Conservation (phyloP, 2,329 filamentous ascomycete genomes). For the Pseudophaeomoniella oleicola region DNA sequence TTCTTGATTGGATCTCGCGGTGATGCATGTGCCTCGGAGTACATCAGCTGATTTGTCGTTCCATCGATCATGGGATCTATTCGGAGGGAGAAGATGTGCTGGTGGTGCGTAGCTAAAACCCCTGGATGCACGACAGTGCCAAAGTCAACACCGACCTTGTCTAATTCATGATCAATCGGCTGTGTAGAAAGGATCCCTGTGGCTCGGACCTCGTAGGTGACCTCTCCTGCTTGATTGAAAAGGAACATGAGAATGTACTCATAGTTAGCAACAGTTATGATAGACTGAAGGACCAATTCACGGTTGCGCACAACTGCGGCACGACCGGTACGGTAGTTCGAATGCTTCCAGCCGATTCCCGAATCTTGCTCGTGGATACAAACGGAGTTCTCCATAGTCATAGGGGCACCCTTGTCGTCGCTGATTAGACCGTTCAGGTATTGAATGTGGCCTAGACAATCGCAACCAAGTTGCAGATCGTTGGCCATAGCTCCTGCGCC, state of each 20-base stretch:
- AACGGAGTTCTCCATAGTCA: conserved; percentile 43
- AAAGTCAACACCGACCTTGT: conserved; percentile 51
- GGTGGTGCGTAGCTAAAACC: conserved; percentile 55
- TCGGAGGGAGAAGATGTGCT: conserved; percentile 60
- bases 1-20: conserved; percentile 41
- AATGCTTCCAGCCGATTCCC: conserved; percentile 57
- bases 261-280: conserved; percentile 57
- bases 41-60: conserved; percentile 37
- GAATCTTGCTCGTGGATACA: conserved; percentile 58
- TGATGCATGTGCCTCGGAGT: conserved; percentile 47
- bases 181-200: conserved; percentile 55
- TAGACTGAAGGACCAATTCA: conserved; percentile 51
- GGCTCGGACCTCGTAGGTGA: conserved; percentile 47
- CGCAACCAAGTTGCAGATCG: conserved; percentile 52
- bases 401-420: conserved; percentile 38
- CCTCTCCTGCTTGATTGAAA: conserved; percentile 48
- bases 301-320: conserved; percentile 47
- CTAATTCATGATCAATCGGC: conserved; percentile 53
- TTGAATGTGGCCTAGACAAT: conserved; percentile 54
- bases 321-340: conserved; percentile 49
- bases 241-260: conserved; percentile 54
- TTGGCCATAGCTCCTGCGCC: conserved; percentile 54
- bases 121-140: conserved; percentile 56
- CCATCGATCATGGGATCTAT: conserved; percentile 44
- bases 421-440: conserved; percentile 46